These are phyloP conservation scores for Nelumbo lutea DNA, from an alignment of 164 flowering plant species.

Conservation along the genomic window DNA sequence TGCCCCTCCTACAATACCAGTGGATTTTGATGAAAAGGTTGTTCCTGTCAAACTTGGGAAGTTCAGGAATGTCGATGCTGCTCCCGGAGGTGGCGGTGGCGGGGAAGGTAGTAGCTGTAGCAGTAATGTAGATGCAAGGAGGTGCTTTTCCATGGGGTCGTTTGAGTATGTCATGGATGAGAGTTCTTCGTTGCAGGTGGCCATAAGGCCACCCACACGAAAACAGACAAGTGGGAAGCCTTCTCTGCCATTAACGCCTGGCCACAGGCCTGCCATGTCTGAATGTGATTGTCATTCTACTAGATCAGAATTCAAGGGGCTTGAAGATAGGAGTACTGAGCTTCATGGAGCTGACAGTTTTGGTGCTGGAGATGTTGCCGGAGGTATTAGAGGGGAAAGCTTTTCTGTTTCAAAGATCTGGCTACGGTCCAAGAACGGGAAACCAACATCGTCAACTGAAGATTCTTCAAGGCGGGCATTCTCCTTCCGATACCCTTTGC, in stretches of 20 bases:
- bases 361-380: slow-evolving; percentile 12
- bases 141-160: slow-evolving; percentile 95
- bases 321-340: slow-evolving; percentile 25
- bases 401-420: slow-evolving; percentile 30
- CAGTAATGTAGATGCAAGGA: slow-evolving; percentile 52
- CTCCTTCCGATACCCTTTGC: slow-evolving; percentile 53
- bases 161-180: slow-evolving; percentile 86
- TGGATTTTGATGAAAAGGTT: slow-evolving; percentile 40
- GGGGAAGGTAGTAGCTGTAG: slow-evolving; percentile 23
- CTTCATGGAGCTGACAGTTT: slow-evolving; percentile 8
- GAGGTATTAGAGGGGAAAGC: slow-evolving; percentile 53
- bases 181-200: slow-evolving; percentile 50
- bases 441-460: slow-evolving; percentile 8
- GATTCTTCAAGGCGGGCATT: slow-evolving; percentile 56
- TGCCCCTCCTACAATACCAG: slow-evolving; percentile 3
- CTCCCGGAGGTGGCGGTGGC: slow-evolving; percentile 9
- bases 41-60: slow-evolving; percentile 87
- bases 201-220: slow-evolving; percentile 42
- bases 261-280: slow-evolving; percentile 61
- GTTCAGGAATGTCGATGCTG: slow-evolving; percentile 53
- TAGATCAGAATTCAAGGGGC: slow-evolving; percentile 48
- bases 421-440: slow-evolving; percentile 43
- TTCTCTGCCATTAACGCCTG: slow-evolving; percentile 45
- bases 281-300: slow-evolving; percentile 67
- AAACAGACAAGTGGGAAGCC: slow-evolving; percentile 46